Evolutionary conservation across 2,329 filamentous ascomycete species (phyloP), one percentile per base, ranked within the genome.

Genomic region (Aspergillus hortae): DNA sequence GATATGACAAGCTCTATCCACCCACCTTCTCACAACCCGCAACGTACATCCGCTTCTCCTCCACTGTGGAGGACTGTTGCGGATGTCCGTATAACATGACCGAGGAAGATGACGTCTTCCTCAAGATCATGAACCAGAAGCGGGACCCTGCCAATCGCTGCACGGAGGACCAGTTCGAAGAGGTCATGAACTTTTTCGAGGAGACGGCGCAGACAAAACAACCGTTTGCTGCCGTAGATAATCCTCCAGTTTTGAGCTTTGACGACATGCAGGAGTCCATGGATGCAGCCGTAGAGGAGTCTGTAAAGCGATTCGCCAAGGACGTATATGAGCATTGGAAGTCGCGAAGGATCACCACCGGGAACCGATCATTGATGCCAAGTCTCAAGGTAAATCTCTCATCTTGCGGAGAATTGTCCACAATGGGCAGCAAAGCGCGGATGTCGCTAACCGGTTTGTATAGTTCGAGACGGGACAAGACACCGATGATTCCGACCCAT

Each of bases 21-120:
- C 84, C 83, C 59, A 77, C 79, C 52, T 96, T 92, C 74, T 82
- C 86, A 65, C 88, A 95, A 71, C 91, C 94, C 48, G 85, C 87
- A 56, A 94, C 92, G 56, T 97, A 97, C 74, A 96, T 99, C 69
- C 90, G 92, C 59, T 97, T 95, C 76, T 97, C 94, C 58, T 92
- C 95, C 61, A 99, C 94, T 2, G 92, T 99, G 56, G 94, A 99
- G 75, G 94, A 99, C 74, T 95, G 88, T 64, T 87, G 90, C 66
- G 89, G 89, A 64, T 89, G 87, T 68, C 84, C 87, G 63, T 99
- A 99, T 85, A 91, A 95, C 75, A 92, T 97, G 88, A 92, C 86
- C 25, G 86, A 87, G 59, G 90, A 95, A 66, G 94, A 99, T 74
- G 88, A 91, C 70, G 83, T 81, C 51, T 96, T 90, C 67, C 82